These are phyloP conservation scores for Torulaspora quercuum DNA, from an alignment of 805 yeast genomes.

Conservation along the genomic window DNA sequence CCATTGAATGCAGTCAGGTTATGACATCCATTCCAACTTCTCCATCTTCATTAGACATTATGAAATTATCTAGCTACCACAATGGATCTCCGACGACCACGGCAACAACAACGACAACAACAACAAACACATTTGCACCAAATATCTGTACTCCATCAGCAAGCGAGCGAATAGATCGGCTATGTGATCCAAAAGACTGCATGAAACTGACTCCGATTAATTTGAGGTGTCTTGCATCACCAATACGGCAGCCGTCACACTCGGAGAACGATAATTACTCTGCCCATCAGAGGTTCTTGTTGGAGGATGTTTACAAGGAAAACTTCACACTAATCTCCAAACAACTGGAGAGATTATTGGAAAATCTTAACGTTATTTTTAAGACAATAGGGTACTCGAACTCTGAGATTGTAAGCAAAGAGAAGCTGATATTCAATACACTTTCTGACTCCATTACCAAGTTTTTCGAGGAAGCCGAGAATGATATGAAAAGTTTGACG, in stretches of 20 bases:
- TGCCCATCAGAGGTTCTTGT: constrained; percentile 3
- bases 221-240: constrained; percentile 18
- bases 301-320: constrained; percentile 28
- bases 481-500: constrained; percentile 36
- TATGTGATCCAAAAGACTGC: constrained; percentile 20
- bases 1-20: constrained; percentile 1
- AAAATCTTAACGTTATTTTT: constrained; percentile 46
- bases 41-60: constrained; percentile 8
- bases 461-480: constrained; percentile 39
- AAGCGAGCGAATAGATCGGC: constrained; percentile 3
- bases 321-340: constrained; percentile 33
- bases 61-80: constrained; percentile 9
- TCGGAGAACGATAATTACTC: constrained; percentile 1
- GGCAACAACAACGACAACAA: constrained; percentile 2
- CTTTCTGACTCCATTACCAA: constrained; percentile 48
- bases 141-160: constrained; percentile 6
- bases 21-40: constrained; percentile 9
- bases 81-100: constrained; percentile 10
- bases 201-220: constrained; percentile 34
- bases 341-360: constrained; percentile 34
- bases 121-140: constrained; percentile 4
- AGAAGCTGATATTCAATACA: constrained; percentile 46
- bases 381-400: constrained; percentile 53
- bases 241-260: constrained; percentile 12
- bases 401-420: constrained; percentile 48